Percentiles rank a stretch among this genome's conserved stretches.
Evolutionary conservation across 2,329 filamentous ascomycete species (phyloP).

Genomic region (Fusarium burgessii): DNA sequence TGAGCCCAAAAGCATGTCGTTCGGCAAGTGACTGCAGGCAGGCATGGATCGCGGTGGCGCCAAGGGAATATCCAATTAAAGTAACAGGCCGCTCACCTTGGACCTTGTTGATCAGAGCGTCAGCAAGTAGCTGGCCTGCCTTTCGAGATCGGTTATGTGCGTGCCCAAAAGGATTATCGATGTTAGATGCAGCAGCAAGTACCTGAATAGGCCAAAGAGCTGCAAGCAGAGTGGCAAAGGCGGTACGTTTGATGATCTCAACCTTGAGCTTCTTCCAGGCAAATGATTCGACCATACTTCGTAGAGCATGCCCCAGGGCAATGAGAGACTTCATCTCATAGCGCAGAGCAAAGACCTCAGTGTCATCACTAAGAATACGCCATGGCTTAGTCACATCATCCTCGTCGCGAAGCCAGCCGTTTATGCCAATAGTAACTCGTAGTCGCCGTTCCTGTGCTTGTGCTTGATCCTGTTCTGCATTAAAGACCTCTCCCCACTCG

Average conservation of each 20-base stretch:
- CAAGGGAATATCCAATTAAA: constrained; percentile 83
- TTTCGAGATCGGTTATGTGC: constrained; percentile 83
- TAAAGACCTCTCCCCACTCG: constrained; percentile 51
- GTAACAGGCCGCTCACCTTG: constrained; percentile 87
- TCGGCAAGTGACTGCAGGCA: constrained; percentile 83
- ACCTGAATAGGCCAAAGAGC: constrained; percentile 78
- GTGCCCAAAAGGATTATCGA: constrained; percentile 86
- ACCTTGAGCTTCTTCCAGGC: constrained; percentile 80
- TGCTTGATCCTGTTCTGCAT: constrained; percentile 32
- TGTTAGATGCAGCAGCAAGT: constrained; percentile 72
- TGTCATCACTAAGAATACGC: constrained; percentile 76
- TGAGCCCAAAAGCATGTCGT: constrained; percentile 81
- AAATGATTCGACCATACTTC: constrained; percentile 76
- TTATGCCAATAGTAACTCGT: constrained; percentile 86
- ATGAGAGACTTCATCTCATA: constrained; percentile 86
- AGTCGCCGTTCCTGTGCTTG: constrained; percentile 63
- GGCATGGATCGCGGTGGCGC: constrained; percentile 83
- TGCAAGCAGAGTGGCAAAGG: constrained; percentile 75
- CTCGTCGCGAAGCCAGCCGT: constrained; percentile 83
- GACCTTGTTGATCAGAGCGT: constrained; percentile 83
- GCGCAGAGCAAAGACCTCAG: constrained; percentile 85
- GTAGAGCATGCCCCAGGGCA: constrained; percentile 79
- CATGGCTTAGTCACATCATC: constrained; percentile 84
- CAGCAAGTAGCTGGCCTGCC: constrained; percentile 82
- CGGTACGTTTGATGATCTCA: constrained; percentile 79